phyloP scores from a whole-genome alignment of 169 alveolate genomes.

The Plasmodium gonderi region DNA sequence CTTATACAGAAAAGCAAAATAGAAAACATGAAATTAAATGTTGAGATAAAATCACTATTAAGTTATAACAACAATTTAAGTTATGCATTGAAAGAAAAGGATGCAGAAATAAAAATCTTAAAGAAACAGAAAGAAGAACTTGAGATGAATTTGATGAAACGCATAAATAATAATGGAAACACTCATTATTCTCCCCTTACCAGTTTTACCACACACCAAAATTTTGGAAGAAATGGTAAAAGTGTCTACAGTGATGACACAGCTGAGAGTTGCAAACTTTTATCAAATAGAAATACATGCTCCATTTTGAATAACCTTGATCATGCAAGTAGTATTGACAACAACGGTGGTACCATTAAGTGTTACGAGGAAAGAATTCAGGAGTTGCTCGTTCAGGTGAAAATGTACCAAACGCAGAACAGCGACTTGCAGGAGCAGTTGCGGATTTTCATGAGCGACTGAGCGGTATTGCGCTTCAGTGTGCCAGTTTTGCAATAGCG shows the following conservation, averaged over 20 bases:
- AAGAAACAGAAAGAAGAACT: slow-evolving; percentile 70
- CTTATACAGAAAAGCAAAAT: slow-evolving; percentile 52
- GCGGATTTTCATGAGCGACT: slow-evolving; percentile 61
- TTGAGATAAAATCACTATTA: slow-evolving; percentile 57
- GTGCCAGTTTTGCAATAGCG: too few relatives aligned
- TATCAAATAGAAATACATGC: not conserved
- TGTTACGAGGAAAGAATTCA: slow-evolving; percentile 59
- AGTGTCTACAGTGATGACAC: not conserved
- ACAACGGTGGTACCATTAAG: not conserved
- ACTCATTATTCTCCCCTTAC: slow-evolving; percentile 7
- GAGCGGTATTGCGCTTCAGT: not conserved
- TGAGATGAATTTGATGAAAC: slow-evolving; percentile 51
- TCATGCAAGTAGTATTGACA: not conserved
- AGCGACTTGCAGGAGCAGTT: slow-evolving; percentile 72
- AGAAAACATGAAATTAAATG: slow-evolving; percentile 51
- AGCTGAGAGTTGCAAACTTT: not conserved
- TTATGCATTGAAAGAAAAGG: slow-evolving; percentile 68
- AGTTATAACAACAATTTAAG: slow-evolving; percentile 68
- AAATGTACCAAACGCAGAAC: slow-evolving; percentile 61
- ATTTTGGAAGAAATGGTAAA: not conserved
- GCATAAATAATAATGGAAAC: slow-evolving; percentile 1
- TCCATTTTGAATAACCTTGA: not conserved
- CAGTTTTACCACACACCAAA: not conserved
- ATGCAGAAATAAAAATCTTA: slow-evolving; percentile 56
- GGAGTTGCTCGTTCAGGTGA: slow-evolving; percentile 29